Base-by-base conservation (phyloP, 2,329 filamentous ascomycete species). In the Penicillium sp. region DNA sequence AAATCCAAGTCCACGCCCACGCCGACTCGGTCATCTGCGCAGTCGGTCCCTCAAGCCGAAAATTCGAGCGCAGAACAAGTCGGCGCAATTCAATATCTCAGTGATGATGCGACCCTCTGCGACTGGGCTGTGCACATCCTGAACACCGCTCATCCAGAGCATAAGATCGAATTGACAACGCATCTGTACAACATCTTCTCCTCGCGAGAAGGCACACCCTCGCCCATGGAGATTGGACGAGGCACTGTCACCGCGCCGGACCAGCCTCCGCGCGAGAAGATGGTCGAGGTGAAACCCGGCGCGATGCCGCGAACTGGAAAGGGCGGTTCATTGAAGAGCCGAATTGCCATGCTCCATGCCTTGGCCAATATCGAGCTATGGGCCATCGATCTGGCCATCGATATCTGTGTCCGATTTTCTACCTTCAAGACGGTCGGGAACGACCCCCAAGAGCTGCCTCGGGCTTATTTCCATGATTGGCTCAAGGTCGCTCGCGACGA, bases 291-390 rank as follows among this genome's bases (percentile, higher is more conserved):
- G 36, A 61, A 66, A 27, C 69, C 72, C 1, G 62, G 68, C 41
- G 60, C 60, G 12, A 73, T 73, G 65, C 73, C 70, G 6, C 67
- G 61, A 7, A 56, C 66, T 2, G 67, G 72, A 36, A 66, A 66
- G 39, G 73, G 70, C n/a, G 73, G 73, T 5, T 70, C 64, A 4
- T 47, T 71, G 28, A 74, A 70, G 50, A 74, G 72, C 48, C 63
- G 73, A 25, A 71, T 75, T 39, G 64, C 69, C 13, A 75, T 75
- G 69, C 63, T 75, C 5, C 73, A 75, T 45, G 71, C 72, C 1
- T 57, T 75, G n/a, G 73, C 73, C 13, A 75, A 75, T 45, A 74
- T 75, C 25, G 73, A 75, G 55, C 65, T 73, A 25, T 75, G 73
- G 73, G 73, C 73, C 1, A 75, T 75, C 48, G 73, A 75, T 43